Evolutionary conservation across 257 asterid genomes (phyloP), one percentile per base, ranked within the genome.

Genomic region (Solanum virginianum): DNA sequence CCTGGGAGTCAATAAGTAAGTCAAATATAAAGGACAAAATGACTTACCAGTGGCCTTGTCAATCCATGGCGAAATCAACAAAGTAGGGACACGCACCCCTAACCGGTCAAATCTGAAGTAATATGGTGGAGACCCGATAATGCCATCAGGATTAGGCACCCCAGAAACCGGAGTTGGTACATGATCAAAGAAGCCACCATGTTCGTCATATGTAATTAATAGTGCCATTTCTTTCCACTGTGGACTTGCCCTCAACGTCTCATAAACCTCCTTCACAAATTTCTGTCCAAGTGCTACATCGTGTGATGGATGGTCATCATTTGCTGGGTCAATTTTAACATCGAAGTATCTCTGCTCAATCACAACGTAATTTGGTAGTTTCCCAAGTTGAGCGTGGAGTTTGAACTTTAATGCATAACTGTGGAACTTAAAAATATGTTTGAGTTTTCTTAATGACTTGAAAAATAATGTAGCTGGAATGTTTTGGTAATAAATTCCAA

Each of bases 111-210:
- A 96, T 70, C 88, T 79, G 86, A 94, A 94, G 87, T 96, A 96
- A 77, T 11, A 94, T 5, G 99, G 99, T 45, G 91, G 96, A 1
- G 98, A 98, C 9, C 99, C 99, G 15, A 94, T 91, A 39, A 96
- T 96, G 84, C 99, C 99, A 86, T 96, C 99, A 14, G 99, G 99
- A 53, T 96, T 96, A 65, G 99, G 99, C 86, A 96, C 99, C 68
- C 98, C 98, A 8, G 88, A 71, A 63, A 96, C 97, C 0, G 99
- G 99, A 1, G 99, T 94, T 0, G 99, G 98, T 65, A 96, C 99
- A 32, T 96, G 99, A 92, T 96, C 99, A 16, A 90, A 96, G 63
- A 96, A 96, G 36, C 99, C 99, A 14, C 99, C 99, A 72, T 96
- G 98, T 87, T 94, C 99, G 59, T 96, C 99, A 39, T 96, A 96